phyloP scores from a whole-genome alignment of 768 basidiomycete genomes.

The Boletus rubroflammeus region DNA sequence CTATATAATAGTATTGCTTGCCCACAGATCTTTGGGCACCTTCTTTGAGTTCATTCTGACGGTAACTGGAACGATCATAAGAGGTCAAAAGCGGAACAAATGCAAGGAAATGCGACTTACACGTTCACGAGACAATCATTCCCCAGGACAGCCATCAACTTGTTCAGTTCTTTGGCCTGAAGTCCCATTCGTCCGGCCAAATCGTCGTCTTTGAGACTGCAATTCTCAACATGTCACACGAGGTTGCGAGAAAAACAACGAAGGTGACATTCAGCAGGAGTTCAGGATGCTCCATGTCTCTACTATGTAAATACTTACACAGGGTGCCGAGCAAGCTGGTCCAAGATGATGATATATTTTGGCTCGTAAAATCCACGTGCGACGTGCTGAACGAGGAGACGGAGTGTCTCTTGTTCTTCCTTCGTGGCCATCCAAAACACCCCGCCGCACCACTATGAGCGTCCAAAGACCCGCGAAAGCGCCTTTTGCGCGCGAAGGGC shows the following conservation, averaged over 20 bases:
- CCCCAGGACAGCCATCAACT: conserved; percentile 77
- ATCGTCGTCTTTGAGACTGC: conserved; percentile 90
- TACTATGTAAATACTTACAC: conserved; percentile 71
- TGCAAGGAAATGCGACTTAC: conserved; percentile 40
- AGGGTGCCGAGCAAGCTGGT: conserved; percentile 87
- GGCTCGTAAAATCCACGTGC: conserved; percentile 93
- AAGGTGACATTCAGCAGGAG: conserved; percentile 18
- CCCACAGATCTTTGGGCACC: conserved; percentile 84
- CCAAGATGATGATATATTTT: conserved; percentile 86
- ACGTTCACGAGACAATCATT: conserved; percentile 76
- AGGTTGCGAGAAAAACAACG: conserved; percentile 4
- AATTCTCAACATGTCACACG: conserved; percentile 21
- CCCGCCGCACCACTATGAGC: conserved; percentile 8
- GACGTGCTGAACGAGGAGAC: conserved; percentile 89
- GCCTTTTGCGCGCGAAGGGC: conserved; percentile 6
- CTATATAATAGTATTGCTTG: conserved; percentile 93
- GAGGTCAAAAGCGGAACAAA: conserved; percentile 2
- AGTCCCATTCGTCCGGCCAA: conserved; percentile 87
- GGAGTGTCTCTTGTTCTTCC: conserved; percentile 79
- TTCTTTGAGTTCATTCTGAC: conserved; percentile 89
- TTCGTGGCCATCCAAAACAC: conserved; percentile 53
- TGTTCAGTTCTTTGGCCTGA: conserved; percentile 86
- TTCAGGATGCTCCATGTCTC: conserved; percentile 17
- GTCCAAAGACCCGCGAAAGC: conserved; percentile 4
- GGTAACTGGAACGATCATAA: conserved; percentile 50